These are phyloP conservation scores for Cercophora scortea DNA, from an alignment of 495 filamentous ascomycete species.

Conservation along the genomic window DNA sequence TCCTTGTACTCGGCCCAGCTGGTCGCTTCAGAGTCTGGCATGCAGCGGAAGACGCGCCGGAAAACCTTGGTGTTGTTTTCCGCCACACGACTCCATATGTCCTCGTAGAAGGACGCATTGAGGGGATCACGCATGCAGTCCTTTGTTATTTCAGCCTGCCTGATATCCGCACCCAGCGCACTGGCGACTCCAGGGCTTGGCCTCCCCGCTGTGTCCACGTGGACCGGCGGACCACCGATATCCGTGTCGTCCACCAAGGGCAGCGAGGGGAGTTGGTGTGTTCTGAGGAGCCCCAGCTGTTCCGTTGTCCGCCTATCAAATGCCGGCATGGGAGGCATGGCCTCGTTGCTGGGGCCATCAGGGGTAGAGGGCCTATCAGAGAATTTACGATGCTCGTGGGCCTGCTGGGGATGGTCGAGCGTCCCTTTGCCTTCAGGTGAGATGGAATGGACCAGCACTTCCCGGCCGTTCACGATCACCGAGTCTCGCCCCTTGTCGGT, in stretches of 20 bases:
- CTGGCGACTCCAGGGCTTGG: constrained; percentile 31
- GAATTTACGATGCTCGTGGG: constrained; percentile 17
- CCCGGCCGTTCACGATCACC: constrained; percentile 49
- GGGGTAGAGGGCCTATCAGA: constrained; percentile 7
- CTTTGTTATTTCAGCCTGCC: constrained; percentile 44
- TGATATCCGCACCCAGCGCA: constrained; percentile 58
- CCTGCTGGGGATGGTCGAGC: constrained; percentile 37
- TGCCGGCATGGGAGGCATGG: constrained; percentile 43
- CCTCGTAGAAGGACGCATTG: constrained; percentile 72
- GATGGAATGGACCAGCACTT: constrained; percentile 56
- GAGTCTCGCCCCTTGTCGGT: constrained; percentile 59
- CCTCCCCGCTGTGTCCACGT: constrained; percentile 32
- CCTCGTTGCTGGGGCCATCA: constrained; percentile 27
- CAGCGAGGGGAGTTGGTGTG: constrained; percentile 59
- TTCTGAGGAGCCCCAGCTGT: constrained; percentile 48
- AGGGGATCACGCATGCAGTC: constrained; percentile 71
- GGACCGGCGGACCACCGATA: constrained; percentile 58
- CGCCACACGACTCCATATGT: constrained; percentile 81
- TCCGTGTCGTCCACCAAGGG: constrained; percentile 70
- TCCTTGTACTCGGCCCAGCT: constrained; percentile 94
- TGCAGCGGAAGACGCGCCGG: constrained; percentile 89
- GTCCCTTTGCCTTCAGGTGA: constrained; percentile 55
- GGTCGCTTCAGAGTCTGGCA: constrained; percentile 90
- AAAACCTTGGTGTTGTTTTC: constrained; percentile 93
- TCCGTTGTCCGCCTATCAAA: constrained; percentile 43